phyloP scores from a whole-genome alignment of 345 rosid genomes.

The Salix caprea region DNA sequence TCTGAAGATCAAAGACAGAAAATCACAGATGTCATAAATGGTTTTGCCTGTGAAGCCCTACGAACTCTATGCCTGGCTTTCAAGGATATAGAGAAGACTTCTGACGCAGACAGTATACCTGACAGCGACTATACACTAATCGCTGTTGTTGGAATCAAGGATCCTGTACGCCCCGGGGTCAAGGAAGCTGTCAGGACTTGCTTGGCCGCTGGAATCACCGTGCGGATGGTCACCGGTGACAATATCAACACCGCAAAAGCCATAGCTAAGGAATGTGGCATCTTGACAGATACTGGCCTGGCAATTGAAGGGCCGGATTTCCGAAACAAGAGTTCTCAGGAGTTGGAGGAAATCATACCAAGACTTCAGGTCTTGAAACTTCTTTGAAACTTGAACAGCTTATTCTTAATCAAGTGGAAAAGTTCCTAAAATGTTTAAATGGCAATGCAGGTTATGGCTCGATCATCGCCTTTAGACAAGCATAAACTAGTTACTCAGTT shows the following conservation, averaged over 20 bases:
- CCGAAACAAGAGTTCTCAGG: conserved; percentile 49
- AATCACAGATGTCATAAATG: conserved; percentile 46
- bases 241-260: conserved; percentile 35
- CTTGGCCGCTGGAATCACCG: conserved; percentile 26
- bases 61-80: conserved; percentile 70
- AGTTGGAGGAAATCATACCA: conserved; percentile 55
- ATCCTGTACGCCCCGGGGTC: conserved; percentile 33
- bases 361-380: conserved; percentile 38
- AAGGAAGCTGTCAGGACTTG: conserved; percentile 33
- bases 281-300: conserved; percentile 40
- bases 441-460: conserved; percentile 30
- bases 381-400: neutral
- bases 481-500: conserved; percentile 28
- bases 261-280: conserved; percentile 36
- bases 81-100: conserved; percentile 44
- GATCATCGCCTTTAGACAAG: conserved; percentile 30
- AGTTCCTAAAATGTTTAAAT: neutral
- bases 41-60: conserved; percentile 60
- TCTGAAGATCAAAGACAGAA: conserved; percentile 38
- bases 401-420: neutral
- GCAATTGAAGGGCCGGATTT: conserved; percentile 75
- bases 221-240: conserved; percentile 35
- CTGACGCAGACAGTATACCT: conserved; percentile 44
- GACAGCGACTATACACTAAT: conserved; percentile 52
- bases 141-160: conserved; percentile 30